Conservation (phyloP, 208 protist genomes). For the Zelonia costaricensis region DNA sequence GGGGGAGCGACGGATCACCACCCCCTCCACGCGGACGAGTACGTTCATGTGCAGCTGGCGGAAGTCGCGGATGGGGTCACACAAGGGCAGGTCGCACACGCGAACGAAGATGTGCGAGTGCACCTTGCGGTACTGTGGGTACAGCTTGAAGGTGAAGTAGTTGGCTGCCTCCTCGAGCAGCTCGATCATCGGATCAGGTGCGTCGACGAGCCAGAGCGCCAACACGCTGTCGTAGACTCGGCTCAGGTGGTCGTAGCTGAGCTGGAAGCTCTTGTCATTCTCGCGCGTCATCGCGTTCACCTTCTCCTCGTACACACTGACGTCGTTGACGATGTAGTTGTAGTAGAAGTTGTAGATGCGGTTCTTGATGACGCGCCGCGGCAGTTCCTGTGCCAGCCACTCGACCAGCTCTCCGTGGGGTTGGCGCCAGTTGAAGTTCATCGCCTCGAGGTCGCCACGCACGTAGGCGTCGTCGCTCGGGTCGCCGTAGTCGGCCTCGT, state of each 20-base stretch:
- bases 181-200: constrained; percentile 96
- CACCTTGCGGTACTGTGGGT: constrained; percentile 95
- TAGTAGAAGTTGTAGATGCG: constrained; percentile 92
- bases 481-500: constrained; percentile 34
- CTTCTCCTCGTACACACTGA: constrained; percentile 82
- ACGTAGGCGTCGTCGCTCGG: constrained; percentile 69
- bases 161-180: constrained; percentile 97
- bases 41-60: constrained; percentile 98
- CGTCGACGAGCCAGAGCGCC: constrained; percentile 96
- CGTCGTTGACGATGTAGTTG: constrained; percentile 85
- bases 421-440: constrained; percentile 88
- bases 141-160: constrained; percentile 89
- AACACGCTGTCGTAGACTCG: constrained; percentile 89
- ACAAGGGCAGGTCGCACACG: constrained; percentile 96
- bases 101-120: constrained; percentile 95
- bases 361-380: constrained; percentile 85
- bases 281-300: constrained; percentile 91
- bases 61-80: constrained; percentile 97
- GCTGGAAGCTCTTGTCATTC: constrained; percentile 91
- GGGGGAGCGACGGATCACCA: constrained; percentile 97
- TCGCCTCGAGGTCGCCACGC: constrained; percentile 69
- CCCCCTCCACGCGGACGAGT: constrained; percentile 97
- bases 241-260: constrained; percentile 95
- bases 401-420: constrained; percentile 85
- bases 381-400: constrained; percentile 91